These are phyloP conservation scores for Starmerella cellae DNA, from an alignment of 805 yeast genomes.

Conservation along the genomic window DNA sequence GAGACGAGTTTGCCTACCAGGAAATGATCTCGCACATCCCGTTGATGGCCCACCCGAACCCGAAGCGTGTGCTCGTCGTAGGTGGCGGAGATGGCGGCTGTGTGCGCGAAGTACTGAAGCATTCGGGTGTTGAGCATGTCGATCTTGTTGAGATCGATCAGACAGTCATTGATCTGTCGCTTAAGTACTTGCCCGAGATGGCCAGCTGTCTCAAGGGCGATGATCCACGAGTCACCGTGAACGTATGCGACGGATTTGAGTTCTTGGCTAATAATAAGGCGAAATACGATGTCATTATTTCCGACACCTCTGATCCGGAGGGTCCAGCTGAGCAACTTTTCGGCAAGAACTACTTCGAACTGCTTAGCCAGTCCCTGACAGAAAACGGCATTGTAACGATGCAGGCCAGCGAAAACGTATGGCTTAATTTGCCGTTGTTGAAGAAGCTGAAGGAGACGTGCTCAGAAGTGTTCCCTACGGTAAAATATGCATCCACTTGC, in stretches of 20 bases:
- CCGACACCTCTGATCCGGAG: constrained; percentile 90
- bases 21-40: constrained; percentile 83
- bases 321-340: constrained; percentile 90
- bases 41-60: constrained; percentile 59
- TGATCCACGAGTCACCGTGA: constrained; percentile 52
- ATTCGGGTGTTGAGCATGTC: constrained; percentile 44
- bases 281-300: constrained; percentile 69
- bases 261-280: constrained; percentile 39
- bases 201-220: constrained; percentile 35
- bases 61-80: constrained; percentile 66
- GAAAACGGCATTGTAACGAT: constrained; percentile 59
- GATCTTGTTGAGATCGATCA: constrained; percentile 84
- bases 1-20: constrained; percentile 89
- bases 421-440: constrained; percentile 80
- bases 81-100: constrained; percentile 98
- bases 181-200: constrained; percentile 66
- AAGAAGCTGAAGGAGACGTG: constrained; percentile 73
- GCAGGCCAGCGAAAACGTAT: constrained; percentile 75
- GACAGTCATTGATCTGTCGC: constrained; percentile 59
- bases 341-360: constrained; percentile 59
- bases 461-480: constrained; percentile 74
- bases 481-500: constrained; percentile 78
- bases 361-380: constrained; percentile 50
- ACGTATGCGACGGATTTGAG: constrained; percentile 73
- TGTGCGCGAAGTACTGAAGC: constrained; percentile 73